These are phyloP conservation scores for Thermothielavioides terrestris DNA, from an alignment of 495 filamentous ascomycete genomes.

Conservation along the genomic window DNA sequence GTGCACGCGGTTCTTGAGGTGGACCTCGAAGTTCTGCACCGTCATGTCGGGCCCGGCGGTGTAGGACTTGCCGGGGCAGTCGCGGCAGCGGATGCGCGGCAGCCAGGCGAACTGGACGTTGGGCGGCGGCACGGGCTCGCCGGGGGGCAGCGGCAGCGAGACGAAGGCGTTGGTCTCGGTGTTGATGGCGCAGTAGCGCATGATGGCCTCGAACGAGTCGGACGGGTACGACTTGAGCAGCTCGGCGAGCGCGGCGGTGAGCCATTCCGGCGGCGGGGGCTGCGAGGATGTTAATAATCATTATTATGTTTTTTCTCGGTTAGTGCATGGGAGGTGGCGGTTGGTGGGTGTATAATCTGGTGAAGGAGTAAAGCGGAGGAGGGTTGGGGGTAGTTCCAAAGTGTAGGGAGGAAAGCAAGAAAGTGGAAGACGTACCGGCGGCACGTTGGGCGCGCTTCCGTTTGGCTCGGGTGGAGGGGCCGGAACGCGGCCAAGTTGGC, in stretches of 20 bases:
- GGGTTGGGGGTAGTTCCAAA: background rate
- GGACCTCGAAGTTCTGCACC: constrained; percentile 82
- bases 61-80: constrained; percentile 91
- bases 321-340: no score
- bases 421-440: constrained; percentile 47
- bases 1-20: constrained; percentile 74
- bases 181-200: constrained; percentile 77
- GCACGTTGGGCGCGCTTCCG: constrained; percentile 39
- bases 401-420: background rate
- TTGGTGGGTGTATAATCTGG: no score
- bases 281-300: constrained; percentile 34
- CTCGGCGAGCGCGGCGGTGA: constrained; percentile 52
- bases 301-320: no score
- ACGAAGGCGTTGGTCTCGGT: constrained; percentile 50
- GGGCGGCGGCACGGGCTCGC: constrained; percentile 34
- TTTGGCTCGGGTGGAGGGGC: constrained; percentile 51
- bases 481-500: constrained; percentile 56
- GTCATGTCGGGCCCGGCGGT: constrained; percentile 76
- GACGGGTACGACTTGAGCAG: constrained; percentile 59
- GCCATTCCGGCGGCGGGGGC: constrained; percentile 77
- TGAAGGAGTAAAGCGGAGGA: no score
- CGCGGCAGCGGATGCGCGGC: constrained; percentile 78
- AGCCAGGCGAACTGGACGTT: constrained; percentile 64
- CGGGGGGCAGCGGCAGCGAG: constrained; percentile 38
- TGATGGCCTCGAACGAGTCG: constrained; percentile 75